phyloP scores from a whole-genome alignment of 2,329 filamentous ascomycete species.

The Penicillium sp. region DNA sequence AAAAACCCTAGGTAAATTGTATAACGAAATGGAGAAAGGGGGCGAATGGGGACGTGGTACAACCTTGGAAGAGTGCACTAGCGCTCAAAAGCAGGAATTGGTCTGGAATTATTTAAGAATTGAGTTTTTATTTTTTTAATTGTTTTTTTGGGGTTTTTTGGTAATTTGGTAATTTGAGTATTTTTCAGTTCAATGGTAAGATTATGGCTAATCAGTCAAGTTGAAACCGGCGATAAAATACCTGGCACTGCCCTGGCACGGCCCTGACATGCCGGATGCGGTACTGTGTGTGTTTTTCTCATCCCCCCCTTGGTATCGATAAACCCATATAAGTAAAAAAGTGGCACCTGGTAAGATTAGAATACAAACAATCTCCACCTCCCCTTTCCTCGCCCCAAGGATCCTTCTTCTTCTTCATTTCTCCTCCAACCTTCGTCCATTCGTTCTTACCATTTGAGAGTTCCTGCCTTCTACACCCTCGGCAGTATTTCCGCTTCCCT shows the following conservation, averaged over 20 bases:
- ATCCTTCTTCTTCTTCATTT: conserved; percentile 38
- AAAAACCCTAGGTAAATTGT: neutral
- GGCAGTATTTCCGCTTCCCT: conserved; percentile 28
- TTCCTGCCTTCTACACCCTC: conserved; percentile 1
- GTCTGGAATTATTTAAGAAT: conserved; percentile 1
- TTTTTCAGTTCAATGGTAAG: neutral
- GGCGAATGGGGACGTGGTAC: neutral
- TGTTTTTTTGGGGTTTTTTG: too few relatives aligned
- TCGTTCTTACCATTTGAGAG: conserved; percentile 28
- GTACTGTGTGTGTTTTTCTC: conserved; percentile 20
- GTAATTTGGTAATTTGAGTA: neutral
- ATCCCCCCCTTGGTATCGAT: conserved; percentile 14
- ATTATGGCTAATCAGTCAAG: neutral
- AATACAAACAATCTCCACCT: conserved; percentile 28
- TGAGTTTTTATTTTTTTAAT: neutral
- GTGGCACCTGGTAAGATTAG: conserved; percentile 21
- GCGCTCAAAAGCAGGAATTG: conserved; percentile 16
- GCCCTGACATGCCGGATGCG: conserved; percentile 15
- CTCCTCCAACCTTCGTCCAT: conserved; percentile 30
- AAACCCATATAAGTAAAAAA: conserved; percentile 7
- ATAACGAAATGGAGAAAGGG: conserved; percentile 18
- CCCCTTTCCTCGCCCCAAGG: conserved; percentile 29
- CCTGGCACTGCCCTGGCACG: neutral
- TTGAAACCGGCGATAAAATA: conserved; percentile 2
- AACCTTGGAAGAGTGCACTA: neutral